Conservation (phyloP, 2,329 filamentous ascomycete species). For the Scopulariopsis brevicaulis region DNA sequence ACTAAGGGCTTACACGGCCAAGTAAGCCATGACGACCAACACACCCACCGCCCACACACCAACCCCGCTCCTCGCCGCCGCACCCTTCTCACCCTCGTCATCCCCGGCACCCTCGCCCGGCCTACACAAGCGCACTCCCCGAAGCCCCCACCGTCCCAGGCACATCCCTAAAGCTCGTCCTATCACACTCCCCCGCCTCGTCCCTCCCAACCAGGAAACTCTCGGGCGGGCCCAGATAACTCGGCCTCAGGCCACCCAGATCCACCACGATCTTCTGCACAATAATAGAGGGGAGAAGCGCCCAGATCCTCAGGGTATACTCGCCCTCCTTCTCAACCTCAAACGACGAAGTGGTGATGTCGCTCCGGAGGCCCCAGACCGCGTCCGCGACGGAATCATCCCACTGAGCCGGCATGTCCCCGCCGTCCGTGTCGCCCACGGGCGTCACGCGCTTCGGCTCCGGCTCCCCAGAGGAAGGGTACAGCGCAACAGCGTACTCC, state of each 20-base stretch:
- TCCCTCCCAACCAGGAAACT: slow-evolving; percentile 35
- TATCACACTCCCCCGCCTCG: slow-evolving; percentile 19
- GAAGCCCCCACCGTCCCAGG: neutral
- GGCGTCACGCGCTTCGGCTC: slow-evolving; percentile 24
- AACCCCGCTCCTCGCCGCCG: neutral
- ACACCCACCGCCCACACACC: neutral
- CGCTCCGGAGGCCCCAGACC: slow-evolving; percentile 30
- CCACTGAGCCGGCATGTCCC: slow-evolving; percentile 28
- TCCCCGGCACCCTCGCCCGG: neutral
- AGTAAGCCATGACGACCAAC: neutral
- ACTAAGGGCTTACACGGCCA: neutral
- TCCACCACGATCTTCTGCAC: slow-evolving; percentile 46
- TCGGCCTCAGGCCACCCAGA: slow-evolving; percentile 39
- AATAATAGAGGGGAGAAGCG: slow-evolving; percentile 37
- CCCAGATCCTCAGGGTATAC: slow-evolving; percentile 39
- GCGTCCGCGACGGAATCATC: slow-evolving; percentile 28
- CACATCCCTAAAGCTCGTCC: slow-evolving; percentile 20
- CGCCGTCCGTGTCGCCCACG: slow-evolving; percentile 28
- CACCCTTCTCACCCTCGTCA: neutral
- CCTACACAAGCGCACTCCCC: neutral
- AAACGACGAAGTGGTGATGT: slow-evolving; percentile 33
- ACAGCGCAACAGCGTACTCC: slow-evolving; percentile 37
- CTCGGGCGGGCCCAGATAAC: slow-evolving; percentile 46
- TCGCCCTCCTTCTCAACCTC: slow-evolving; percentile 25
- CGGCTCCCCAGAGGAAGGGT: slow-evolving; percentile 20